These are phyloP conservation scores for Cryptosporidium sp. DNA, from an alignment of 169 alveolate species.

Conservation along the genomic window DNA sequence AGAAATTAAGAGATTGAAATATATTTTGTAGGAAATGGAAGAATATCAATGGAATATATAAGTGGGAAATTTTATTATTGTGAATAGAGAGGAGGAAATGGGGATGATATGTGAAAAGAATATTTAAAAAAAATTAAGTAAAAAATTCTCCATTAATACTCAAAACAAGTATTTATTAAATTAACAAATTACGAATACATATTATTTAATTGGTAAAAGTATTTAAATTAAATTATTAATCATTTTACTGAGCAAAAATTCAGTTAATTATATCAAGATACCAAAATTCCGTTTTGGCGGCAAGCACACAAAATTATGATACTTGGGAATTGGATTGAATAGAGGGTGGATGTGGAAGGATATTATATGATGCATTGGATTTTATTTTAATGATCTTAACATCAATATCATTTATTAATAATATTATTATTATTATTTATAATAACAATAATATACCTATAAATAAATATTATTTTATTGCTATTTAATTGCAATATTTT, in stretches of 20 bases:
- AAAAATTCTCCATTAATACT: too few relatives aligned
- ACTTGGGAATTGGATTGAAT: neutral
- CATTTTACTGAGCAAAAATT: neutral
- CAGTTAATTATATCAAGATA: neutral
- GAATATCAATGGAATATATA: neutral
- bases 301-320: slow-evolving; percentile 6
- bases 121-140: too few relatives aligned
- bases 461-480: neutral
- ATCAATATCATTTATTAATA: neutral
- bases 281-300: slow-evolving; percentile 11
- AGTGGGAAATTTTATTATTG: neutral
- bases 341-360: slow-evolving; percentile 72
- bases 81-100: too few relatives aligned
- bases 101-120: too few relatives aligned
- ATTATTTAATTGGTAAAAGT: too few relatives aligned
- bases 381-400: neutral
- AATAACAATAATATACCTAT: too few relatives aligned
- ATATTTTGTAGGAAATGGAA: too few relatives aligned
- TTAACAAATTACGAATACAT: too few relatives aligned
- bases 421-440: neutral
- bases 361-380: slow-evolving; percentile 24
- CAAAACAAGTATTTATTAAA: too few relatives aligned
- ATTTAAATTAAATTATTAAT: neutral
- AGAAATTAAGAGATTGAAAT: neutral
- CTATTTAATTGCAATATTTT: neutral